phyloP scores from a whole-genome alignment of 768 basidiomycete genomes.

The Pisolithus tinctorius region DNA sequence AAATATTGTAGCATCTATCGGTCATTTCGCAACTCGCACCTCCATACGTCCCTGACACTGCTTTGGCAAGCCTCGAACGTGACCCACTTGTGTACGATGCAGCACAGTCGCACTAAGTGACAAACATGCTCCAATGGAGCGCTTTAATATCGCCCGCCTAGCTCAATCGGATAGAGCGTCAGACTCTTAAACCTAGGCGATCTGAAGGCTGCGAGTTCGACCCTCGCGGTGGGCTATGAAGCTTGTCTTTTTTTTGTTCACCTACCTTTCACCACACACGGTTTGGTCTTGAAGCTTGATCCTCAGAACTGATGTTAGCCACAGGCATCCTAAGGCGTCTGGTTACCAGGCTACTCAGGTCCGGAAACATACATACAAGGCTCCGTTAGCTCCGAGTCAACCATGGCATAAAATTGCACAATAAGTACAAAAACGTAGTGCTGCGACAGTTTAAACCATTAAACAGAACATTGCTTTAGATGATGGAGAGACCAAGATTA shows the following conservation, averaged over 20 bases:
- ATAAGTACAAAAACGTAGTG: slow-evolving; percentile 33
- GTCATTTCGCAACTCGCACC: too few relatives aligned
- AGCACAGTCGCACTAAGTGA: too few relatives aligned
- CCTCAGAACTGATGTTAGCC: too few relatives aligned
- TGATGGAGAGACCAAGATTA: slow-evolving; percentile 27
- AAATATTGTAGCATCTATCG: too few relatives aligned
- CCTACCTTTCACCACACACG: neutral
- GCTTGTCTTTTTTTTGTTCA: neutral
- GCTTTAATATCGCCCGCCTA: slow-evolving; percentile 31
- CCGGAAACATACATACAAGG: too few relatives aligned
- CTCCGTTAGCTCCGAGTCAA: slow-evolving; percentile 14
- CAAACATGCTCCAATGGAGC: neutral
- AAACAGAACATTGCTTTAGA: slow-evolving; percentile 37
- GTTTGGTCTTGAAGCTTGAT: too few relatives aligned
- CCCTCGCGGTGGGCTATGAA: slow-evolving; percentile 53
- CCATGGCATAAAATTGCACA: slow-evolving; percentile 30
- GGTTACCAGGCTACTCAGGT: too few relatives aligned
- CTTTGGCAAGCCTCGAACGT: too few relatives aligned
- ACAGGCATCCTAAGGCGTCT: too few relatives aligned
- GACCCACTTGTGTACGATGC: too few relatives aligned
- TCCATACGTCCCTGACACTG: too few relatives aligned
- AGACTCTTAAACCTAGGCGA: slow-evolving; percentile 37
- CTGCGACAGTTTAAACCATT: slow-evolving; percentile 31
- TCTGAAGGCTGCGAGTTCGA: slow-evolving; percentile 62
- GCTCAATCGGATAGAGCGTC: slow-evolving; percentile 51